A percentile compares a stretch with the other conserved stretches of the same genome.
Conservation (phyloP, 495 filamentous ascomycete species). For the Trichoderma reesei region DNA sequence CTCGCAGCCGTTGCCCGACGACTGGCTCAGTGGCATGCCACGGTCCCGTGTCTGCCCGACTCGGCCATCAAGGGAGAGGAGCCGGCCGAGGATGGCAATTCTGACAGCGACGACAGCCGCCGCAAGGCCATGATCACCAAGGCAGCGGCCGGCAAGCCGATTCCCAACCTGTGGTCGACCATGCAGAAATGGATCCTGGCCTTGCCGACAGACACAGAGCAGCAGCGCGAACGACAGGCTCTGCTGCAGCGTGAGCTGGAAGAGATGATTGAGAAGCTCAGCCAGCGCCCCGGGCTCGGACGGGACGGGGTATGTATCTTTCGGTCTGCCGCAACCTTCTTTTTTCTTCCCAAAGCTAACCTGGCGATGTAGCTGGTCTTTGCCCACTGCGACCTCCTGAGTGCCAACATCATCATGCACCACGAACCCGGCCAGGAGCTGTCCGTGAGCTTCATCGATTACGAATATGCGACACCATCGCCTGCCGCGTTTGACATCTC, state of each 20-base stretch:
- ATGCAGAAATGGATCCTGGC: constrained; percentile 93
- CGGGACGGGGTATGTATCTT: constrained; percentile 53
- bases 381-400: constrained; percentile 89
- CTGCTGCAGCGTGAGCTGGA: constrained; percentile 66
- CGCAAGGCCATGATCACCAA: constrained; percentile 37
- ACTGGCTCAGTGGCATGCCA: constrained; percentile 88
- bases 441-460: constrained; percentile 87
- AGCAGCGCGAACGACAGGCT: constrained; percentile 54
- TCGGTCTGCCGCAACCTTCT: not conserved
- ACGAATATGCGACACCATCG: constrained; percentile 90
- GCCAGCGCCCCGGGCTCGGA: constrained; percentile 63
- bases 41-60: constrained; percentile 50
- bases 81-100: constrained; percentile 12
- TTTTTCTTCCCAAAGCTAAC: constrained; percentile 16
- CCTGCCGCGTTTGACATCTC: constrained; percentile 96
- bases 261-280: constrained; percentile 55
- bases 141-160: constrained; percentile 50
- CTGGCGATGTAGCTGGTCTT: constrained; percentile 59
- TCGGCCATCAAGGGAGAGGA: constrained; percentile 21
- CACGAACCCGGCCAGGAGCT: constrained; percentile 36
- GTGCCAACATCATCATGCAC: constrained; percentile 88
- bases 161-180: constrained; percentile 83
- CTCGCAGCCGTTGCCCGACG: constrained; percentile 76
- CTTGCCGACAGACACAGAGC: constrained; percentile 59
- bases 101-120: constrained; percentile 18